phyloP scores from a whole-genome alignment of 2,329 filamentous ascomycete species.

The Hymenoscyphus linearis region DNA sequence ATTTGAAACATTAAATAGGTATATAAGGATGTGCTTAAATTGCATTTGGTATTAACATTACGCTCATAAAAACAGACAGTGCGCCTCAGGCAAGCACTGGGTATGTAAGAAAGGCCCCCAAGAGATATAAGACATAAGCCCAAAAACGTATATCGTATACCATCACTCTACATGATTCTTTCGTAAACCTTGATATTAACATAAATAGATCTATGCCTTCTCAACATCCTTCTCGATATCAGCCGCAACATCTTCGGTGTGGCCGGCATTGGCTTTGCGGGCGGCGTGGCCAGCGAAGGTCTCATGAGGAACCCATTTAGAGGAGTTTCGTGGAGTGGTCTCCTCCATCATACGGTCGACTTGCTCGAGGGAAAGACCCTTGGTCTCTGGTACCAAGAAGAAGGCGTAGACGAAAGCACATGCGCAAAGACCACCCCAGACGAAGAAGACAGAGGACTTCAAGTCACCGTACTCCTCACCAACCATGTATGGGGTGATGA shows the following conservation, averaged over 20 bases:
- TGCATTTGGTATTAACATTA: not conserved
- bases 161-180: not conserved
- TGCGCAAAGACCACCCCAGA: slow-evolving; percentile 67
- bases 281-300: slow-evolving; percentile 23
- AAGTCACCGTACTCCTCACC: slow-evolving; percentile 66
- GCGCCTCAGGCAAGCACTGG: not conserved
- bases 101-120: not conserved
- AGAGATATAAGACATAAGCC: not conserved
- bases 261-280: not conserved
- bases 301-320: slow-evolving; percentile 26
- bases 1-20: too few relatives aligned
- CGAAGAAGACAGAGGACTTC: slow-evolving; percentile 68
- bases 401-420: slow-evolving; percentile 65
- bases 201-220: not conserved
- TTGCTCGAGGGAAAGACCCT: slow-evolving; percentile 77
- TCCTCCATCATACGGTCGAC: slow-evolving; percentile 69
- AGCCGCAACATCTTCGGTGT: not conserved
- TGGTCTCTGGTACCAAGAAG: slow-evolving; percentile 79
- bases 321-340: slow-evolving; percentile 36
- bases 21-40: not conserved
- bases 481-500: slow-evolving; percentile 72
- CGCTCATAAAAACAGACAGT: not conserved
- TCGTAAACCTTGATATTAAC: not conserved
- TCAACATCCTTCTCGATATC: not conserved
- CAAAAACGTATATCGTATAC: not conserved